Evolutionary conservation across 441 rosid genomes (phyloP).

Genomic region (Populus hybrid): DNA sequence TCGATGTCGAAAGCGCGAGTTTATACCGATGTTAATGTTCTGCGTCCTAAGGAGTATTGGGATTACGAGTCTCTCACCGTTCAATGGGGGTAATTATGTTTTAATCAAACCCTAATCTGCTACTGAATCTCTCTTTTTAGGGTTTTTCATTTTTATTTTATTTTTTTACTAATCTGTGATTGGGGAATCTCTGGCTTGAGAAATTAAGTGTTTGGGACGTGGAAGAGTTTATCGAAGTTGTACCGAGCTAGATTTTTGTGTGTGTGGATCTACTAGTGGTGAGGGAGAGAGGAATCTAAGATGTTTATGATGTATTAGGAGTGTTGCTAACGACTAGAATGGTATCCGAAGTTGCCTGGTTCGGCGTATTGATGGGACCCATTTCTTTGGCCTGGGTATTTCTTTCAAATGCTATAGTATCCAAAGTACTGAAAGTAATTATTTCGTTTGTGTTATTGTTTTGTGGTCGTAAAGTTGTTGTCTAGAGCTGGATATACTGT

Average conservation of each 20-base stretch:
- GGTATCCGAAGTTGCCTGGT: neutral
- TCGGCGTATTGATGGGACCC: neutral
- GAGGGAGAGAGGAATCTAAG: neutral
- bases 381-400: constrained; percentile 1
- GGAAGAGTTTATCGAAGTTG: neutral
- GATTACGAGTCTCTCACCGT: constrained; percentile 86
- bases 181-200: constrained; percentile 1
- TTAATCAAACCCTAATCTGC: constrained; percentile 7
- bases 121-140: neutral
- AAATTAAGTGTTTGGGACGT: neutral
- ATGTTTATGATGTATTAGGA: neutral
- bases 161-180: neutral
- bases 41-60: constrained; percentile 88
- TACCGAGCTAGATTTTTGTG: neutral
- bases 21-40: constrained; percentile 68
- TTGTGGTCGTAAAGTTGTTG: neutral
- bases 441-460: constrained; percentile 1
- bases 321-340: neutral
- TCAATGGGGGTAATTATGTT: constrained; percentile 72
- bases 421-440: neutral
- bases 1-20: constrained; percentile 71
- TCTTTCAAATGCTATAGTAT: neutral
- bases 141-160: neutral
- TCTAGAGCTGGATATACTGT: neutral
- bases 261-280: neutral